These are phyloP conservation scores for Lagenidium giganteum DNA, from an alignment of 352 stramenopile species.

Conservation along the genomic window DNA sequence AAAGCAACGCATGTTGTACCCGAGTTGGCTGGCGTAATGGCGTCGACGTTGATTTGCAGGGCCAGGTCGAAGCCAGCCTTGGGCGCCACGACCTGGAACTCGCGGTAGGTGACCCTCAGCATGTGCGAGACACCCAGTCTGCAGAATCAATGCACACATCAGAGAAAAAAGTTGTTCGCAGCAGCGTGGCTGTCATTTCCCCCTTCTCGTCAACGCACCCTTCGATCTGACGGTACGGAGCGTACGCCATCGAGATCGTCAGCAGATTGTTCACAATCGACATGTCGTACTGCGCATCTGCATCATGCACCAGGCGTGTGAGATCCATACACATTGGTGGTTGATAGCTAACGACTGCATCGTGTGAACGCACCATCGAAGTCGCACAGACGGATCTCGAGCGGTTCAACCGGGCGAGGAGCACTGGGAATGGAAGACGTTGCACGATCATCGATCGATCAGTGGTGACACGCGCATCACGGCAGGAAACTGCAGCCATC, in stretches of 20 bases:
- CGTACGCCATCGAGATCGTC: slow-evolving; percentile 73
- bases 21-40: slow-evolving; percentile 63
- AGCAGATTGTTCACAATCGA: slow-evolving; percentile 66
- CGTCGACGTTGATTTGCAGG: slow-evolving; percentile 70
- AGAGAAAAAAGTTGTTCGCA: background rate
- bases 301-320: background rate
- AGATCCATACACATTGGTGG: no score
- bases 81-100: slow-evolving; percentile 57
- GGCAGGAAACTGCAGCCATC: no score
- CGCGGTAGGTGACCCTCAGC: slow-evolving; percentile 65
- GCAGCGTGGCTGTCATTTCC: background rate
- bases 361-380: slow-evolving; percentile 72
- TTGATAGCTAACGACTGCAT: no score
- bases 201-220: slow-evolving; percentile 19
- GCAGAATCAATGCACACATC: slow-evolving; percentile 5
- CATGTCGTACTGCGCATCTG: slow-evolving; percentile 82
- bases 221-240: slow-evolving; percentile 65
- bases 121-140: slow-evolving; percentile 69
- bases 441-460: background rate
- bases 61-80: slow-evolving; percentile 81
- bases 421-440: slow-evolving; percentile 30
- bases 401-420: slow-evolving; percentile 60
- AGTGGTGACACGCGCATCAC: background rate
- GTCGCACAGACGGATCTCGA: slow-evolving; percentile 79
- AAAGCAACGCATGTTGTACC: slow-evolving; percentile 32